These are phyloP conservation scores for Leucocoprinus leucothites DNA, from an alignment of 768 basidiomycete genomes.

Conservation along the genomic window DNA sequence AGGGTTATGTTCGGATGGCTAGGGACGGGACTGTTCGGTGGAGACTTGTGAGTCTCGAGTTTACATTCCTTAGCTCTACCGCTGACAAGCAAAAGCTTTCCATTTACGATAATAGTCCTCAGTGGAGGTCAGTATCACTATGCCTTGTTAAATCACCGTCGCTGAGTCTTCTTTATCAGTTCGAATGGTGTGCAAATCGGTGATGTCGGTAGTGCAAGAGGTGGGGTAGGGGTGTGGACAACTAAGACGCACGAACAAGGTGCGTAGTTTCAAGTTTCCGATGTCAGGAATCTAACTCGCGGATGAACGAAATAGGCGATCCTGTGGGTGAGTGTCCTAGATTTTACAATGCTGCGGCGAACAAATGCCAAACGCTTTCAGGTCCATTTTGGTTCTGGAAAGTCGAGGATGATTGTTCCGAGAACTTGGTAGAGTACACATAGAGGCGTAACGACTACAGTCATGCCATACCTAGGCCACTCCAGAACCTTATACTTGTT, in stretches of 20 bases:
- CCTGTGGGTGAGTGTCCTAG: constrained; percentile 49
- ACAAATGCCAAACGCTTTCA: constrained; percentile 18
- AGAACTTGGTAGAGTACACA: constrained; percentile 33
- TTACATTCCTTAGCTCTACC: background rate
- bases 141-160: background rate
- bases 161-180: constrained; percentile 28
- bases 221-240: constrained; percentile 69
- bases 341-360: background rate
- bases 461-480: too few relatives aligned
- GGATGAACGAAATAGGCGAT: constrained; percentile 40
- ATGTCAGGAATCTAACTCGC: background rate
- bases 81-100: constrained; percentile 39
- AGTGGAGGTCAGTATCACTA: constrained; percentile 51
- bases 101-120: constrained; percentile 47
- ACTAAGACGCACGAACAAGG: constrained; percentile 57
- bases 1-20: constrained; percentile 50
- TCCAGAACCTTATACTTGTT: too few relatives aligned
- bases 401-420: constrained; percentile 36
- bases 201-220: constrained; percentile 58
- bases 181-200: constrained; percentile 70
- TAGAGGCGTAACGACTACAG: constrained; percentile 11
- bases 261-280: constrained; percentile 18
- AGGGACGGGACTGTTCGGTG: constrained; percentile 45
- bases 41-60: constrained; percentile 49
- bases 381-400: constrained; percentile 78